Base-by-base conservation (phyloP, 2,329 filamentous ascomycete genomes). In the Eurotiales sp. region DNA sequence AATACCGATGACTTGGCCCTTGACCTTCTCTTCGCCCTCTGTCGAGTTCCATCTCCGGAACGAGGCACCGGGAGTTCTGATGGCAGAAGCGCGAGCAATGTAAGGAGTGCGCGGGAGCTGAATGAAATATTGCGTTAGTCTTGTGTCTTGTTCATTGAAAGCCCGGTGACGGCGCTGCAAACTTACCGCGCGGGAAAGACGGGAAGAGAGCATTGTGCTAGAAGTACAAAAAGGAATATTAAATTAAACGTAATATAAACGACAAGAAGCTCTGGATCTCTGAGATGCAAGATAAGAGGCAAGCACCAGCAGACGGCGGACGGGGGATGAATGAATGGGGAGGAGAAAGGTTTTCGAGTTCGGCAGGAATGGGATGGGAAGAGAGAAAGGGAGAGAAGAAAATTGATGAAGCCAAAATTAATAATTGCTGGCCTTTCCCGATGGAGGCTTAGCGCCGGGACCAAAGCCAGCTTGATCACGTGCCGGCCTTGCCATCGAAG, bases 1-100 rank as follows among this genome's bases (percentile, higher is more conserved):
- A 72, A 97, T 96, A 86, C 93, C 93, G 68, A 97, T 96, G 73
- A 97, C 92, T 67, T 88, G 78, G 69, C 93, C 93, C 78, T 92
- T 89, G 56, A 97, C 89, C 84, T 96, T 96, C 72, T 82, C 81
- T 61, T 81, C 77, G 39, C 82, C 83, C 60, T 73, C 71, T 50
- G 73, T 71, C 17, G 71, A 73, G 65, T 73, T 72, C 70, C 71
- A 73, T 68, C 73, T 66, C 56, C 86, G 83, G 71, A 92, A 89
- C 65, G 83, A 83, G 59, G 87, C 83, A 60, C 80, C 80, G 64
- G 89, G 84, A 64, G 86, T 82, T 76, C 85, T 85, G 70, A 84
- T 74, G 68, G 81, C 77, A 64, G 84, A 79, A 66, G 84, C 79
- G 73, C 86, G 86, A 69, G 84, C 77, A 71, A 85, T 77, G 70